Base-by-base conservation (phyloP, 2,329 filamentous ascomycete genomes). In the Clonostachys chloroleuca region DNA sequence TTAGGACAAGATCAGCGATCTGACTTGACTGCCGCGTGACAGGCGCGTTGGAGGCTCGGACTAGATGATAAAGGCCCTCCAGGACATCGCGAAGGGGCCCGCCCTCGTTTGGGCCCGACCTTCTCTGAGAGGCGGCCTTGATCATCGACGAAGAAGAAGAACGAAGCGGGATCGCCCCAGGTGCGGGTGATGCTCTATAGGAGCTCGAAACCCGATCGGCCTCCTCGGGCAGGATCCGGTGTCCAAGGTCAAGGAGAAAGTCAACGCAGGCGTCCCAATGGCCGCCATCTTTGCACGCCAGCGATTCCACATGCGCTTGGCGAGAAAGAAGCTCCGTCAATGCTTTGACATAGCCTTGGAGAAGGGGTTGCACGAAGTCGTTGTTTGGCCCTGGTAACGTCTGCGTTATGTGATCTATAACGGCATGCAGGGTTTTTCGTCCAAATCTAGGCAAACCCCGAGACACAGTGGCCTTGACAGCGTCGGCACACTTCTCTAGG, bases 401-500 rank as follows among this genome's bases (percentile, higher is more conserved):
- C 53, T 96, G 84, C 4, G 82, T 84, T 51, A 97, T 86, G 65
- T 96, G 91, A 53, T 90, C 84, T 53, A 95, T 74, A 14, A 96
- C 71, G 6, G 87, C 81, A 55, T 85, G 79, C n/a, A 92, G 74
- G 1, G 91, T 92, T 62, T 90, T 95, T 50, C 76, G 73, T 58
- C 84, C 87, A 52, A 97, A 66, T 50, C 79, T 84, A 17, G 75
- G 68, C 34, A 85, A 73, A 18, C 88, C 87, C 46, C 86, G 78
- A 52, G 86, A 83, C 43, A 95, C 77, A 20, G 86, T 80, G 24
- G 84, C 73, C 46, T 89, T 84, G 48, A 97, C 68, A 8, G 86
- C 84, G 42, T 81, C 80, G 33, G 87, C 87, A 57, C 84, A 89
- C 56, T 81, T 77, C 46, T 78, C 75, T 12, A 99, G 74, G 24